Base-by-base conservation (phyloP, 2,329 filamentous ascomycete species). In the Epichloe gansuensis region DNA sequence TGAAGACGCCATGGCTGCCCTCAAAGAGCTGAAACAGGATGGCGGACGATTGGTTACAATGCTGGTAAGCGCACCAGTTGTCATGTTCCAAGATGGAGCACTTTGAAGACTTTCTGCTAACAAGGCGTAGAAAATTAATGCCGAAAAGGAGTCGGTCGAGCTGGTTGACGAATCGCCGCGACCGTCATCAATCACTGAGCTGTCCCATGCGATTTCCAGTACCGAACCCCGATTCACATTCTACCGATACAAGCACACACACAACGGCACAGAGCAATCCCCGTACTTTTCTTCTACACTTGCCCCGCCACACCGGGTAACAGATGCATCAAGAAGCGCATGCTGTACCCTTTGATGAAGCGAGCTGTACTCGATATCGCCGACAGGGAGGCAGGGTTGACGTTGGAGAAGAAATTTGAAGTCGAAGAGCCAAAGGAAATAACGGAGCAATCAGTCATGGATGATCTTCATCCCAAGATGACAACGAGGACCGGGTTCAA, bases 231-330 rank as follows among this genome's bases (percentile, higher is more conserved):
- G 88, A 44, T 91, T 88, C 66, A 85, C 83, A 6, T 89, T 93
- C 65, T 93, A 85, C 73, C 77, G 83, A 31, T 86, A 82, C 66
- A 72, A 68, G 12, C 77, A 85, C 62, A 76, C 76, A 43, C 69
- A 81, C 56, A 69, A 72, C 35, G 80, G 80, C 23, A 57, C 63
- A 46, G 69, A 76, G 54, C 71, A 74, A 50, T 76, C 73, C 52
- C 83, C 3, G 72, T 91, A 47, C 74, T 91, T 5, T 93, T 93
- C 72, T 82, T 93, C 64, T 91, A 90, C 70, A 91, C 87, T 5
- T 90, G 86, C 66, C 88, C 88, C 0, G 72, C 77, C 7, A 76
- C 83, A 4, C 70, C 78, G 0, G 78, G 73, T 31, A 81, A 76
- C 50, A 87, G 83, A 69, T 73, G 78, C 50, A 86, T 93, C 72